These are phyloP conservation scores for Claviceps sp. DNA, from an alignment of 2,329 filamentous ascomycete species.

Conservation along the genomic window DNA sequence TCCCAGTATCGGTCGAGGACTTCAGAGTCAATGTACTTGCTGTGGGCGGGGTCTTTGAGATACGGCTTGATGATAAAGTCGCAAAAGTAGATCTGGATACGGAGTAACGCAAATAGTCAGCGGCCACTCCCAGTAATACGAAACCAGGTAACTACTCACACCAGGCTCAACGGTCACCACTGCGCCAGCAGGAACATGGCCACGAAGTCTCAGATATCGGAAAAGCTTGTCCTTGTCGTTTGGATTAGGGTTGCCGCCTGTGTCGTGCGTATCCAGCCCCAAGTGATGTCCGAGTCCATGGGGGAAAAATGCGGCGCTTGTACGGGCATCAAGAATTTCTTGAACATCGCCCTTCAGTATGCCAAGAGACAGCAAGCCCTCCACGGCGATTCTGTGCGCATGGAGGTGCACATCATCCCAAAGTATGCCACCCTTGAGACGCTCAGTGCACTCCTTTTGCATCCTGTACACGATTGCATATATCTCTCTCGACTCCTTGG, in stretches of 20 bases:
- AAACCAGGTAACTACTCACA: constrained; percentile 31
- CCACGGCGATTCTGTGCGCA: constrained; percentile 71
- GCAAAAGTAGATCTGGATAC: constrained; percentile 70
- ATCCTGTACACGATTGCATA: constrained; percentile 78
- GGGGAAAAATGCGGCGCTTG: constrained; percentile 84
- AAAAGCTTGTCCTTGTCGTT: constrained; percentile 74
- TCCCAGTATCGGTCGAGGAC: constrained; percentile 72
- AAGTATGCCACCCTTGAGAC: constrained; percentile 57
- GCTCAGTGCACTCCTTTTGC: constrained; percentile 64
- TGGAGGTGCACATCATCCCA: constrained; percentile 75
- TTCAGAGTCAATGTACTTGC: constrained; percentile 60
- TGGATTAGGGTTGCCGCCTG: constrained; percentile 65
- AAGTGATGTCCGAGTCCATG: constrained; percentile 86
- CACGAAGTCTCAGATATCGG: constrained; percentile 69
- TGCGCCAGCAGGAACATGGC: constrained; percentile 58
- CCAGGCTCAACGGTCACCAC: constrained; percentile 95
- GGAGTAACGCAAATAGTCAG: constrained; percentile 4
- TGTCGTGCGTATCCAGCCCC: constrained; percentile 87
- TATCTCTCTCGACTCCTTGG: constrained; percentile 55
- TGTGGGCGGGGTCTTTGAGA: constrained; percentile 56
- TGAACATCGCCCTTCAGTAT: constrained; percentile 55
- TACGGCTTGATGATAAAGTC: constrained; percentile 77
- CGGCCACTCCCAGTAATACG: neutral
- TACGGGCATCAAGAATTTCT: constrained; percentile 63
- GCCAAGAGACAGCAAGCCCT: constrained; percentile 62